phyloP scores from a whole-genome alignment of 148 eudicot species.

The Rhododendron mucronatum region DNA sequence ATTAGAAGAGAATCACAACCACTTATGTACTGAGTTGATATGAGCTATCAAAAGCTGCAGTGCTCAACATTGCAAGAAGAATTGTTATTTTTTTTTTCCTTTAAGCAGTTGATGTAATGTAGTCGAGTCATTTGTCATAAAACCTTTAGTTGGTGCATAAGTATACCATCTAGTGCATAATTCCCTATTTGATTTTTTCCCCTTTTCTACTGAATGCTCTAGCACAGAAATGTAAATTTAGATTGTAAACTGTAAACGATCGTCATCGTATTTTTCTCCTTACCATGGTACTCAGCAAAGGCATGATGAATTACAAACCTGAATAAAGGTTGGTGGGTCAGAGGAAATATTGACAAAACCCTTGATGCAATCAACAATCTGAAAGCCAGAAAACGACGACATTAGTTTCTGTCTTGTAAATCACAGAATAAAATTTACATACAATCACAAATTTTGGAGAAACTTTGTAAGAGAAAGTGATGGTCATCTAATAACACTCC shows the following conservation, averaged over 20 bases:
- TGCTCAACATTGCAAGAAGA: not conserved
- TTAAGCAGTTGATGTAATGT: not conserved
- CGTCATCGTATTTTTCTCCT: not conserved
- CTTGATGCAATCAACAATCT: constrained; percentile 44
- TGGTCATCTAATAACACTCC: not conserved
- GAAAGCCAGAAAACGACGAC: constrained; percentile 3
- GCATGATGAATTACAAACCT: constrained; percentile 25
- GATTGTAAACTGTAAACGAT: not conserved
- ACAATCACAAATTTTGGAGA: not conserved
- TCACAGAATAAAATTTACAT: not conserved
- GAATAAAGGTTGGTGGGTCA: constrained; percentile 46
- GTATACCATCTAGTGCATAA: not conserved
- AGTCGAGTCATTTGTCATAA: not conserved
- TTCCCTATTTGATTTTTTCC: not conserved
- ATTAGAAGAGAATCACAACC: not conserved
- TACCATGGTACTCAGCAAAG: not conserved
- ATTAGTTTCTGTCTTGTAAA: not conserved
- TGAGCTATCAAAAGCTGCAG: not conserved
- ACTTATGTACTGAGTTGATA: not conserved
- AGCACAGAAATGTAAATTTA: not conserved
- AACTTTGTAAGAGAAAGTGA: not conserved
- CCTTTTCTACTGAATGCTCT: not conserved
- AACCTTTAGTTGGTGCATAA: not conserved
- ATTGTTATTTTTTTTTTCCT: too few relatives aligned
- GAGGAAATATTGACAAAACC: constrained; percentile 36